phyloP scores from a whole-genome alignment of 805 yeast species.

The Candida ponderosae region DNA sequence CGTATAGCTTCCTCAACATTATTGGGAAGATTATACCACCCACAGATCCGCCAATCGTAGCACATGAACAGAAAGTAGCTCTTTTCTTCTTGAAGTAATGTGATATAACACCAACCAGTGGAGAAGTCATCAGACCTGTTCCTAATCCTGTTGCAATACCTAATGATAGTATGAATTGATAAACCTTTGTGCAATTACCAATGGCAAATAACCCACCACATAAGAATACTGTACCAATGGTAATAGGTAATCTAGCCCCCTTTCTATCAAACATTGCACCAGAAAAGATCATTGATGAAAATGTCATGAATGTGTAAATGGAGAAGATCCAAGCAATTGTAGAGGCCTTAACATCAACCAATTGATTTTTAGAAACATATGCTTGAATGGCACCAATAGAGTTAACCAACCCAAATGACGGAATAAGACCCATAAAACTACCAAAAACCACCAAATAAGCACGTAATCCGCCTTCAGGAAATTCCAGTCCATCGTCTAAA shows the following conservation, averaged over 20 bases:
- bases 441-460: slow-evolving; percentile 54
- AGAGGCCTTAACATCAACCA: slow-evolving; percentile 35
- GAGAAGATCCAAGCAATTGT: slow-evolving; percentile 59
- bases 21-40: slow-evolving; percentile 48
- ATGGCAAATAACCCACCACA: slow-evolving; percentile 45
- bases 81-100: slow-evolving; percentile 56
- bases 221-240: slow-evolving; percentile 32
- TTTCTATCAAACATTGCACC: slow-evolving; percentile 56
- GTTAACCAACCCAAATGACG: slow-evolving; percentile 49
- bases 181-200: slow-evolving; percentile 39
- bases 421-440: slow-evolving; percentile 44
- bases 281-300: slow-evolving; percentile 37
- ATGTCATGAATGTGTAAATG: slow-evolving; percentile 40
- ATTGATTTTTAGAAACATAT: slow-evolving; percentile 43
- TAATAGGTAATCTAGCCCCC: slow-evolving; percentile 39
- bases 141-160: slow-evolving; percentile 48
- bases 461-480: slow-evolving; percentile 43
- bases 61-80: slow-evolving; percentile 42
- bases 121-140: slow-evolving; percentile 48
- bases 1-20: slow-evolving; percentile 38
- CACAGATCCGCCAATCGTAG: slow-evolving; percentile 41
- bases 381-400: no score
- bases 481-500: slow-evolving; percentile 22
- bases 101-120: slow-evolving; percentile 49
- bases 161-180: slow-evolving; percentile 53